Conservation (phyloP, 139 green algal genomes). For the Haematococcus lacustris region DNA sequence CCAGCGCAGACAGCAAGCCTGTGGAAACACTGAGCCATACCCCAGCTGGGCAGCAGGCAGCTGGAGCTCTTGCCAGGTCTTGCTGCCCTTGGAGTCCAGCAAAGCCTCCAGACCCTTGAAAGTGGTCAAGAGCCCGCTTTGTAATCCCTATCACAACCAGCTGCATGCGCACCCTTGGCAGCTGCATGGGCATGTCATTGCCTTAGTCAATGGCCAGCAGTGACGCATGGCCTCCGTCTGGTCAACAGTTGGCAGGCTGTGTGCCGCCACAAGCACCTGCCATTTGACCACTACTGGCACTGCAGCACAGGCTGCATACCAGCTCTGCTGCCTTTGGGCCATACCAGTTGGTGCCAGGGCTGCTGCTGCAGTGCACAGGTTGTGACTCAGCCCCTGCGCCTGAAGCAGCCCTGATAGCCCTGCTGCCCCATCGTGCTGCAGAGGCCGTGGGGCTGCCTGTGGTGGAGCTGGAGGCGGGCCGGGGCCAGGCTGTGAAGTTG, state of each 20-base stretch:
- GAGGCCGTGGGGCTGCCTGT: constrained; percentile 47
- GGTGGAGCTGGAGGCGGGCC: constrained; percentile 64
- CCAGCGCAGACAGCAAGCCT: neutral
- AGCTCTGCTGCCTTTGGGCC: neutral
- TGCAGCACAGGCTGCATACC: neutral
- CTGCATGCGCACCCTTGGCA: too few species aligned
- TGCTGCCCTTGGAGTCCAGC: neutral
- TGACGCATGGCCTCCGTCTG: too few species aligned
- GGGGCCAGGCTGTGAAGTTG: constrained; percentile 27
- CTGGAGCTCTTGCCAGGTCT: neutral
- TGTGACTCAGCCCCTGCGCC: neutral
- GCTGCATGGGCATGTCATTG: too few species aligned
- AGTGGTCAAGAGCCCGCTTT: too few species aligned
- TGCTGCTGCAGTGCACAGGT: neutral
- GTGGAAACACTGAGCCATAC: neutral
- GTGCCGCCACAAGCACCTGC: neutral
- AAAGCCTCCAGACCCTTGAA: too few species aligned
- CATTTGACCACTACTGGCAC: neutral
- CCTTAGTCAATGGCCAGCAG: too few species aligned
- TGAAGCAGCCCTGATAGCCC: neutral
- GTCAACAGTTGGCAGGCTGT: too few species aligned
- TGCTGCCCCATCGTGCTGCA: constrained; percentile 11
- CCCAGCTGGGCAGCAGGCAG: neutral
- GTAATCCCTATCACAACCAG: too few species aligned
- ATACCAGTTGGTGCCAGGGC: neutral